Percentiles rank a stretch among this genome's conserved stretches.
phyloP scores from a whole-genome alignment of 768 basidiomycete species.

The Mrakia frigida region DNA sequence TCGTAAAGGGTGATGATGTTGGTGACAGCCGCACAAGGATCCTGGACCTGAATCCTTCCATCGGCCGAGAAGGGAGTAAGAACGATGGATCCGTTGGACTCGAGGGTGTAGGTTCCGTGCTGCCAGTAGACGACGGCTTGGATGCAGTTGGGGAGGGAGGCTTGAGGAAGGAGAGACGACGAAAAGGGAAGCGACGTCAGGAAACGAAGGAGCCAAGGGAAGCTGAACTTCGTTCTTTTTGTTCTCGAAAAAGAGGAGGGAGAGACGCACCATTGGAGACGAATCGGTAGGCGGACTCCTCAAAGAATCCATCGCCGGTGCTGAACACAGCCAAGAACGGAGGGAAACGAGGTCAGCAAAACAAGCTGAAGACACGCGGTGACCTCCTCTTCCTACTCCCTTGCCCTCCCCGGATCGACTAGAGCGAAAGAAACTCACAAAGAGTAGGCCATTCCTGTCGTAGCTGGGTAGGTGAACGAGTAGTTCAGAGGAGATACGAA shows the following conservation, averaged over 20 bases:
- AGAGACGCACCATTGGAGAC: conserved; percentile 63
- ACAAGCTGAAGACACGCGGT: not conserved
- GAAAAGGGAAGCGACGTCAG: conserved; percentile 16
- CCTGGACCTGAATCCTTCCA: conserved; percentile 91
- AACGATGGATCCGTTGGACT: conserved; percentile 72
- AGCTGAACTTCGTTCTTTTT: not conserved
- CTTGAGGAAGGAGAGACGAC: conserved; percentile 51
- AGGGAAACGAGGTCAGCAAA: too few relatives aligned
- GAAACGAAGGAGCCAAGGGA: not conserved
- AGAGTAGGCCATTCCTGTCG: conserved; percentile 79
- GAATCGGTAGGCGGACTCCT: conserved; percentile 87
- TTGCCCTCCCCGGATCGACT: not conserved
- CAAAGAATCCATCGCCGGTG: conserved; percentile 70
- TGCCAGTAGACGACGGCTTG: conserved; percentile 82
- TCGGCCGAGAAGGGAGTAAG: conserved; percentile 66
- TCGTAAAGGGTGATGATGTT: conserved; percentile 84
- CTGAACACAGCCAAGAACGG: conserved; percentile 47
- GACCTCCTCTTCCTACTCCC: not conserved
- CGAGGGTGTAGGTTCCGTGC: conserved; percentile 69
- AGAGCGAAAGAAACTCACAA: conserved; percentile 59
- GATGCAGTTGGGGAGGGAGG: conserved; percentile 79
- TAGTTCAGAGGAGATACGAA: conserved; percentile 79
- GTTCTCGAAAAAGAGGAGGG: not conserved
- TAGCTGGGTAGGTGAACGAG: conserved; percentile 76
- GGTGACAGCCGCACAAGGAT: conserved; percentile 81